Conservation (phyloP, 1,139 yeast genomes). For the Kodamaea sp. region DNA sequence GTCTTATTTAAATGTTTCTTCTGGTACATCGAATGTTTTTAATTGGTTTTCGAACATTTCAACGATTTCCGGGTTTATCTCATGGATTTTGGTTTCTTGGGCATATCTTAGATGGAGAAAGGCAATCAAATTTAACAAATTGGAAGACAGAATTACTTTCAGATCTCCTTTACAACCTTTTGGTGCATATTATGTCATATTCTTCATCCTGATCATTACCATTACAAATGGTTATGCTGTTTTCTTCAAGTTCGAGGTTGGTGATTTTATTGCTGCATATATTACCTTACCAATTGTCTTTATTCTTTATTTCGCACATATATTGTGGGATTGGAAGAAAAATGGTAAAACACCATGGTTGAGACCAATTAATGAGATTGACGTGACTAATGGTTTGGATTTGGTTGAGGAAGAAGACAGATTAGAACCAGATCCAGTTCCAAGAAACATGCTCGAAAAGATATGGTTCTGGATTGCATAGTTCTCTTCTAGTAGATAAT, state of each 20-base stretch:
- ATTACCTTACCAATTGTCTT: slow-evolving; percentile 55
- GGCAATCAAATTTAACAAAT: slow-evolving; percentile 41
- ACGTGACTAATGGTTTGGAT: slow-evolving; percentile 44
- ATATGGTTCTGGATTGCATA: slow-evolving; percentile 22
- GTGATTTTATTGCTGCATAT: slow-evolving; percentile 59
- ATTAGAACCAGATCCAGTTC: slow-evolving; percentile 17
- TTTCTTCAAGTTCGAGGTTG: slow-evolving; percentile 48
- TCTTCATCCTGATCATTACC: slow-evolving; percentile 43
- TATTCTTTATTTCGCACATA: slow-evolving; percentile 44
- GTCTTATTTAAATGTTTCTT: slow-evolving; percentile 59
- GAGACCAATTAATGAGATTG: slow-evolving; percentile 41
- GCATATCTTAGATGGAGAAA: slow-evolving; percentile 54
- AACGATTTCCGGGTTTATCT: slow-evolving; percentile 64
- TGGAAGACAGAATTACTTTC: slow-evolving; percentile 47
- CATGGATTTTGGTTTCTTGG: slow-evolving; percentile 55
- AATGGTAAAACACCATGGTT: slow-evolving; percentile 31
- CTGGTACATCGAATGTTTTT: slow-evolving; percentile 54
- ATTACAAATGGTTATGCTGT: slow-evolving; percentile 58
- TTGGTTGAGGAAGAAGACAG: slow-evolving; percentile 27
- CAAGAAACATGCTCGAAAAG: slow-evolving; percentile 18
- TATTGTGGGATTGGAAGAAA: slow-evolving; percentile 25
- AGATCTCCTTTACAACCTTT: slow-evolving; percentile 48
- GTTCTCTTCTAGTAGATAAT: not conserved
- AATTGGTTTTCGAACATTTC: slow-evolving; percentile 67
- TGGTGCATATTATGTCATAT: slow-evolving; percentile 48